Conservation (phyloP, 768 basidiomycete genomes). For the Boletus barrowsii region DNA sequence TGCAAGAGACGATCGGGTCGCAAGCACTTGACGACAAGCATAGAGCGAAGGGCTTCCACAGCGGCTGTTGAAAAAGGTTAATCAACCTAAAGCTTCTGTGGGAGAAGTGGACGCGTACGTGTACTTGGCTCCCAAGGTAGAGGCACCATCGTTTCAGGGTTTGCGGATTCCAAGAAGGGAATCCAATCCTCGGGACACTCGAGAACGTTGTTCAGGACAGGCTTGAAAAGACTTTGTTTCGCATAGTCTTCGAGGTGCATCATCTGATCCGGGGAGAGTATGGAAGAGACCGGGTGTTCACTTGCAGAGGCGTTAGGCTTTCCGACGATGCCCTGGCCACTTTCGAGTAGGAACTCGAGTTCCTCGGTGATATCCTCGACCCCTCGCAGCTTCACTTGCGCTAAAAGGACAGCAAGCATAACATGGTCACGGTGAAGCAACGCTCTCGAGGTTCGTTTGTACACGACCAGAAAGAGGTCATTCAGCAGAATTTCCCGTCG, state of each 20-base stretch:
- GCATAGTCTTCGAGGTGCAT: constrained; percentile 69
- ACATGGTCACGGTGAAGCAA: constrained; percentile 88
- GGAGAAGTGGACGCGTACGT: constrained; percentile 48
- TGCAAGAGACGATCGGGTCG: constrained; percentile 90
- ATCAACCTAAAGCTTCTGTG: neutral
- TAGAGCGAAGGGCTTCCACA: constrained; percentile 67
- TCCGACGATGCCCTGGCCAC: constrained; percentile 62
- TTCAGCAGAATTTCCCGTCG: constrained; percentile 80
- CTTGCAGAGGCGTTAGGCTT: constrained; percentile 33
- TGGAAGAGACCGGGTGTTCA: constrained; percentile 37
- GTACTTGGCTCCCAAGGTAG: constrained; percentile 74
- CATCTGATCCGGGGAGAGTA: constrained; percentile 66
- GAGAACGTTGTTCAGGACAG: constrained; percentile 60
- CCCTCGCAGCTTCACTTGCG: constrained; percentile 83
- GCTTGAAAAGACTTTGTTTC: constrained; percentile 73
- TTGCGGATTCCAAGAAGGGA: constrained; percentile 61
- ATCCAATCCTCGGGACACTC: constrained; percentile 68
- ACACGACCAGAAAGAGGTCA: constrained; percentile 87
- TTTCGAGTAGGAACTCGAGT: constrained; percentile 89
- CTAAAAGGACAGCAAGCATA: constrained; percentile 85
- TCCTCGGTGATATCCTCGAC: constrained; percentile 80
- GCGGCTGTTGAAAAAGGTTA: constrained; percentile 46
- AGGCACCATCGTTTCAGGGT: constrained; percentile 71
- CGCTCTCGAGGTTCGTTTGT: constrained; percentile 85
- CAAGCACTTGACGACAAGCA: constrained; percentile 85